These are phyloP conservation scores for Syncephalastrum sp. DNA, from an alignment of 371 early-diverging fungal species.

Conservation along the genomic window DNA sequence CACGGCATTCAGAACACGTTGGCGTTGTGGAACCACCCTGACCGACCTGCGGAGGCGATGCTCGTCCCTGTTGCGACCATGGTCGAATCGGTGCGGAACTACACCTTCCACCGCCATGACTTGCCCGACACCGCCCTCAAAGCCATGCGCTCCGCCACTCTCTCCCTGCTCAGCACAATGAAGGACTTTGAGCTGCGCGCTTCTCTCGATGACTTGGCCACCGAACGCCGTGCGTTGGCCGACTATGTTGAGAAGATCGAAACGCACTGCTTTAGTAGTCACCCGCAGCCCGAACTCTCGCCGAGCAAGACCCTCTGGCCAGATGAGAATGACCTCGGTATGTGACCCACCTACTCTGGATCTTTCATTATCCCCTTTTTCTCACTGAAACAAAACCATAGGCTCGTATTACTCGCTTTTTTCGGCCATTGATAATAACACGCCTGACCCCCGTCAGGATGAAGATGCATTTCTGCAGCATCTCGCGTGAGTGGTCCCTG, in stretches of 20 bases:
- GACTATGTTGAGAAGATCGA: slow-evolving; percentile 20
- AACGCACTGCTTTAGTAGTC: too few relatives aligned
- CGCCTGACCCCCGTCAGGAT: slow-evolving; percentile 44
- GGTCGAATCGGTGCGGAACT: slow-evolving; percentile 41
- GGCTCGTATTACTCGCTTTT: too few relatives aligned
- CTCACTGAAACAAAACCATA: too few relatives aligned
- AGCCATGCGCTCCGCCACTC: slow-evolving; percentile 31
- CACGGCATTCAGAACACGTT: slow-evolving; percentile 39
- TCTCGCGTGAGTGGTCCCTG: slow-evolving; percentile 33
- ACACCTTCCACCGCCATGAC: slow-evolving; percentile 42
- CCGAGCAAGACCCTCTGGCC: too few relatives aligned
- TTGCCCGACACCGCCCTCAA: slow-evolving; percentile 27
- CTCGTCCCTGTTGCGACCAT: slow-evolving; percentile 39
- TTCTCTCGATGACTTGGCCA: slow-evolving; percentile 16
- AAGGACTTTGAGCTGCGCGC: slow-evolving; percentile 32
- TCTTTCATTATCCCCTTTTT: too few relatives aligned
- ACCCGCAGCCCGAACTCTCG: too few relatives aligned
- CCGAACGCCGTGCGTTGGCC: slow-evolving; percentile 32
- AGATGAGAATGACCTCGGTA: too few relatives aligned
- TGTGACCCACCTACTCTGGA: too few relatives aligned
- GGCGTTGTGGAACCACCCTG: slow-evolving; percentile 37
- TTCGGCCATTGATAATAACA: neutral
- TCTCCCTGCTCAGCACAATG: slow-evolving; percentile 35
- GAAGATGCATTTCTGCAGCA: slow-evolving; percentile 43
- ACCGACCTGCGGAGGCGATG: slow-evolving; percentile 24